phyloP scores from a whole-genome alignment of 768 basidiomycete genomes.

The Boletus insuetus region DNA sequence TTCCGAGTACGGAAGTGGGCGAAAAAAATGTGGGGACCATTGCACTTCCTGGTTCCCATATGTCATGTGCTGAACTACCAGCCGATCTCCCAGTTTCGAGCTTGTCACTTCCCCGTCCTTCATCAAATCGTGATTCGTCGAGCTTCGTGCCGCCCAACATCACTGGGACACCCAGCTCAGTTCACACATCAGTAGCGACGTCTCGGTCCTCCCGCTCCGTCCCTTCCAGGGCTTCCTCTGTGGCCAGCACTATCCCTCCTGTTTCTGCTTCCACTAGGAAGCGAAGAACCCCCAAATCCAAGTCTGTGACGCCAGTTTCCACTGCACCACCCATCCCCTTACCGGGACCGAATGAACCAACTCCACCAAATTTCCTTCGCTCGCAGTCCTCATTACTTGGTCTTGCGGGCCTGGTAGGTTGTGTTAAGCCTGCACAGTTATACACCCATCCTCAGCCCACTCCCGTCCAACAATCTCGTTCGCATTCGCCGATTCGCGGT shows the following conservation, averaged over 20 bases:
- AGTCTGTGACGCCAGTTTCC: constrained; percentile 44
- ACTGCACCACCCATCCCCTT: constrained; percentile 56
- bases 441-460: constrained; percentile 5
- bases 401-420: constrained; percentile 66
- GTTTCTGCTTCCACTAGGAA: constrained; percentile 25
- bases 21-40: constrained; percentile 86
- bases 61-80: constrained; percentile 78
- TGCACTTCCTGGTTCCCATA: constrained; percentile 96
- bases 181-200: neutral
- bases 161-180: neutral
- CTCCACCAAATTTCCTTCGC: constrained; percentile 68
- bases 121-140: constrained; percentile 29
- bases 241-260: neutral
- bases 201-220: constrained; percentile 15
- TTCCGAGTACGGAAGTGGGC: constrained; percentile 24
- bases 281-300: constrained; percentile 34
- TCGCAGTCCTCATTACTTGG: constrained; percentile 73
- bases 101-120: constrained; percentile 27
- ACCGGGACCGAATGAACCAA: constrained; percentile 58
- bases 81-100: constrained; percentile 74
- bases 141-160: constrained; percentile 36
- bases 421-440: constrained; percentile 51
- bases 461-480: constrained; percentile 35
- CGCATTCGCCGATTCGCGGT: constrained; percentile 43
- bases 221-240: constrained; percentile 13